Evolutionary conservation across 257 asterid genomes (phyloP).

Genomic region (Fraxinus anomala): DNA sequence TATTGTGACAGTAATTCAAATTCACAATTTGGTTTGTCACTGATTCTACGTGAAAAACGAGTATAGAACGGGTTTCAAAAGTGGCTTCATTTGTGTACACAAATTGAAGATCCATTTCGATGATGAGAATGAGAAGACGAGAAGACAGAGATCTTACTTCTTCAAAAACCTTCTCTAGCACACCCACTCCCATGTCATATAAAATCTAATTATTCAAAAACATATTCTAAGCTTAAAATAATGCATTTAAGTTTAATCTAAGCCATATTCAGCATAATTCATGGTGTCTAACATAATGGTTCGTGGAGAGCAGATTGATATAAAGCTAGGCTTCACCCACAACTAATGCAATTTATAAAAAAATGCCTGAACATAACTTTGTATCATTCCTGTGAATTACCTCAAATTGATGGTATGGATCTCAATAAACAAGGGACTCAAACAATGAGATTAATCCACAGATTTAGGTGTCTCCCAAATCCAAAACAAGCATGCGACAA

Average conservation of each 20-base stretch:
- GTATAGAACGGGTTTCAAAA: neutral
- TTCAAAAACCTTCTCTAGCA: no score
- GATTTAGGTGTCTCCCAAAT: neutral
- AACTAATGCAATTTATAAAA: neutral
- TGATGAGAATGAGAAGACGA: no score
- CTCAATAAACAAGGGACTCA: slow-evolving; percentile 9
- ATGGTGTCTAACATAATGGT: neutral
- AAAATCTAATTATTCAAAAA: neutral
- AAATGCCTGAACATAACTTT: slow-evolving; percentile 8
- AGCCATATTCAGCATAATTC: slow-evolving; percentile 2
- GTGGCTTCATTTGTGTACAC: slow-evolving; percentile 19
- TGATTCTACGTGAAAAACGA: neutral
- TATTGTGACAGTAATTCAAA: neutral
- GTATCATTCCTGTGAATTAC: slow-evolving; percentile 5
- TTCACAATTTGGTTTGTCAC: neutral
- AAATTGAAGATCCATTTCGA: no score
- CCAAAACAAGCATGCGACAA: neutral
- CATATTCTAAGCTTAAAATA: neutral
- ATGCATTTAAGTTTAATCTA: neutral
- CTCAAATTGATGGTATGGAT: slow-evolving; percentile 15
- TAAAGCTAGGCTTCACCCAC: slow-evolving; percentile 17
- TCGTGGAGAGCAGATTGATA: neutral
- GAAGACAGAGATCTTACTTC: no score
- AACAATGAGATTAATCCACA: neutral
- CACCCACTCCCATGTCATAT: neutral